A percentile compares a stretch with the other conserved stretches of the same genome.
Evolutionary conservation across 106 monocot species (phyloP).

Genomic region (Dioscorea zingiberensis): DNA sequence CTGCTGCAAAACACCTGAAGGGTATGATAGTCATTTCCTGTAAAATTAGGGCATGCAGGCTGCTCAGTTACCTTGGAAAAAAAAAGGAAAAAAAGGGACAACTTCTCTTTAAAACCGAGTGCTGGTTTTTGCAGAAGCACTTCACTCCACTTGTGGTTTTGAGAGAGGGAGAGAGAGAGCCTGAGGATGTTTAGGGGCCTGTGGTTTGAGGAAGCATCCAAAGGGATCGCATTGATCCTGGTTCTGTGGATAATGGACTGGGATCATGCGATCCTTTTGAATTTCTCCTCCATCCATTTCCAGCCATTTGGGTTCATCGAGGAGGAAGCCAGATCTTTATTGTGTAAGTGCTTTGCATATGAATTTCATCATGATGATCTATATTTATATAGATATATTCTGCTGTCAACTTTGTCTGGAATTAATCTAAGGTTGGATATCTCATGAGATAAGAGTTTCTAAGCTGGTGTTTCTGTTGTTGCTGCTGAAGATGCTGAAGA

Average conservation of each 20-base stretch:
- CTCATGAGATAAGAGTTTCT: no score
- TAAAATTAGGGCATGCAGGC: neutral
- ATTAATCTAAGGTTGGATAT: no score
- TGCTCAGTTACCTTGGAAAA: no score
- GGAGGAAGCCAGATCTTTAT: no score
- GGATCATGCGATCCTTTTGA: slow-evolving; percentile 11
- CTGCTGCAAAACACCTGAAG: neutral
- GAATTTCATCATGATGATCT: no score
- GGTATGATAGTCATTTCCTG: neutral
- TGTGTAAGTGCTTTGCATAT: no score
- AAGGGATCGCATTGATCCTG: slow-evolving; percentile 8
- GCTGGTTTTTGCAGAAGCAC: neutral
- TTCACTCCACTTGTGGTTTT: neutral
- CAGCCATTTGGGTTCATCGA: no score
- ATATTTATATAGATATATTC: no score
- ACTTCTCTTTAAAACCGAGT: neutral
- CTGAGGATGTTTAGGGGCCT: neutral
- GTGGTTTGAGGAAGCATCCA: slow-evolving; percentile 4
- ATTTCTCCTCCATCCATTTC: slow-evolving; percentile 2
- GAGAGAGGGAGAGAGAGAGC: neutral
- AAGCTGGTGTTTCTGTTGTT: no score
- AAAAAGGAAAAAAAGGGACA: no score
- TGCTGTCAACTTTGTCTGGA: no score
- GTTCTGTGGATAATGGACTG: neutral
- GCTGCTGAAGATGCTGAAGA: no score